phyloP scores from a whole-genome alignment of 805 yeast species.

The Kodamaea nitidulidarum region DNA sequence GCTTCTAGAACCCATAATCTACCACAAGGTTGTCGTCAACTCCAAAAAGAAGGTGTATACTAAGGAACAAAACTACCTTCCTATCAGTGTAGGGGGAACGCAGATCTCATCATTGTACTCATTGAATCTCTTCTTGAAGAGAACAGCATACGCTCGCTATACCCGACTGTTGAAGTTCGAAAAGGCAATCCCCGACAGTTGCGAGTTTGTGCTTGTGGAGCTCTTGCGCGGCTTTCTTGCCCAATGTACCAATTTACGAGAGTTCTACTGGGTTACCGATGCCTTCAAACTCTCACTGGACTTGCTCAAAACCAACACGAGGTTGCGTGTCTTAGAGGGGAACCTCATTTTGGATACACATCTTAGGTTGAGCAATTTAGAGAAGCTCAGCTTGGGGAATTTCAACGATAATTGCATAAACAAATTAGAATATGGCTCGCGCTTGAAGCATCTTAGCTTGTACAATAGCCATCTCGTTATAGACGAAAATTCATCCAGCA shows the following conservation, averaged over 20 bases:
- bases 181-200: conserved; percentile 11
- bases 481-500: not conserved
- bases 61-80: not conserved
- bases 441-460: not conserved
- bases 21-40: conserved; percentile 9
- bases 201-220: conserved; percentile 8
- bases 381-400: conserved; percentile 1
- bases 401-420: conserved; percentile 3
- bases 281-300: conserved; percentile 7
- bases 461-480: conserved; percentile 3
- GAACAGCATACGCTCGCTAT: conserved; percentile 1
- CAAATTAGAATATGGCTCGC: not conserved
- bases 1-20: conserved; percentile 8
- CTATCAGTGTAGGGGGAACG: conserved; percentile 3
- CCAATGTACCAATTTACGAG: conserved; percentile 6
- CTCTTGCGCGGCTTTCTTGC: conserved; percentile 7
- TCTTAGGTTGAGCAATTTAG: not conserved
- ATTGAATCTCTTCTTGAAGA: conserved; percentile 12
- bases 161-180: conserved; percentile 8
- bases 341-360: not conserved
- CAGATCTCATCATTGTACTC: conserved; percentile 12
- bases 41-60: conserved; percentile 12
- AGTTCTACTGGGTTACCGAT: conserved; percentile 7
- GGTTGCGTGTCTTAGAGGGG: conserved; percentile 4
- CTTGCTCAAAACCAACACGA: not conserved